Evolutionary conservation across 2,329 filamentous ascomycete species (phyloP), one percentile per base, ranked within the genome.

Genomic region (Sporothrix curviconia): DNA sequence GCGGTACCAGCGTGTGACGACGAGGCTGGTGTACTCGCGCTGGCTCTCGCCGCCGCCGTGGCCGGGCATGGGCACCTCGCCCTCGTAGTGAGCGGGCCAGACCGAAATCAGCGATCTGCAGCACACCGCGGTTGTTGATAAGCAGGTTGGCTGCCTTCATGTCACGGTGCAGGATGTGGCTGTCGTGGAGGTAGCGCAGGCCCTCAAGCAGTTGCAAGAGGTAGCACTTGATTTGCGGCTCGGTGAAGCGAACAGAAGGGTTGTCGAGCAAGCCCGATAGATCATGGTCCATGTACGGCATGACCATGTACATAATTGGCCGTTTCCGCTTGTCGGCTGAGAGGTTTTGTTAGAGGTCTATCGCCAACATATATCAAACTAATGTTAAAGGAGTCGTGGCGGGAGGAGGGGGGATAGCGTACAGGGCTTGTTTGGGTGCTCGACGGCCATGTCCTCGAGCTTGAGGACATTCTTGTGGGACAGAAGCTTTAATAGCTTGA

Each of bases 61-160:
- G 1, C 91, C 91, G 24, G 88, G 76, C 57, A 84, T 81, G 3
- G 94, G 94, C 4, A 86, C 84, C 0, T 82, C 80, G 43, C 95
- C 94, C 62, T 96, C 91, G 69, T 96, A 99, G 66, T 95, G 89
- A 66, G n/a, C 94, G 82, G 7, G 94, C 94, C 34, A 99, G 81
- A 65, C 94, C 94, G 66, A 99, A 99, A 76, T 99, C 94, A 42
- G 91, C 94, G 72, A 99, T 97, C 71, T 97, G 92, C 11, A 99
- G 81, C 57, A 96, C 86, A 22, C 94, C 94, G 56, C 84, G 81
- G 72, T 99, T 97, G 74, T 89, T 95, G 72, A 99, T 99, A 59
- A 99, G 82, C 32, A 99, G 80, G 69, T 99, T 99, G 67, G 94
- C 94, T 2, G 94, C 94, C 76, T 99, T 99, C 92, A 99, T 97